These are phyloP conservation scores for Lojkania enalia DNA, from an alignment of 2,329 filamentous ascomycete species.

Conservation along the genomic window DNA sequence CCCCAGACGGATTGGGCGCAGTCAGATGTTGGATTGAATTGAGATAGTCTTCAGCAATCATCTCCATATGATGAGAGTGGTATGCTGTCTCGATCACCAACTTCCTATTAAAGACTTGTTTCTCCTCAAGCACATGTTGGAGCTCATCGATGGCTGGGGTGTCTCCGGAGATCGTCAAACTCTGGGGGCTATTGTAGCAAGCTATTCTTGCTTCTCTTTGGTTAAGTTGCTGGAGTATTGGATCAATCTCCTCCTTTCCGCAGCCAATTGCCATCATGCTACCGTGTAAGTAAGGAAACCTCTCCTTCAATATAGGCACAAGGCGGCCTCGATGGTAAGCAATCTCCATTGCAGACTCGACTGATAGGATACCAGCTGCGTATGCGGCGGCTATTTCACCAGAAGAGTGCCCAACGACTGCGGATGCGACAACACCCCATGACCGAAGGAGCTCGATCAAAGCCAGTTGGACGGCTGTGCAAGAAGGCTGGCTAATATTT, in stretches of 20 bases:
- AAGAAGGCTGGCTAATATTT: slow-evolving; percentile 29
- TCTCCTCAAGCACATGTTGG: slow-evolving; percentile 38
- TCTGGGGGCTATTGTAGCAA: slow-evolving; percentile 46
- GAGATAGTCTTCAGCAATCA: slow-evolving; percentile 27
- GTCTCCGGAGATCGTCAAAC: slow-evolving; percentile 54
- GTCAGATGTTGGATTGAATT: slow-evolving; percentile 26
- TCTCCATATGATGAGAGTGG: slow-evolving; percentile 40
- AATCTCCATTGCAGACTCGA: slow-evolving; percentile 27
- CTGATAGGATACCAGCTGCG: slow-evolving; percentile 24
- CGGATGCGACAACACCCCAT: slow-evolving; percentile 25
- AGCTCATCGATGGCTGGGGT: slow-evolving; percentile 42
- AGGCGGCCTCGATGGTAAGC: slow-evolving; percentile 26
- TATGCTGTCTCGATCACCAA: slow-evolving; percentile 52
- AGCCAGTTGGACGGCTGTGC: slow-evolving; percentile 33
- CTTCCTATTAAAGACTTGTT: slow-evolving; percentile 11
- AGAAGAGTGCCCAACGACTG: slow-evolving; percentile 35
- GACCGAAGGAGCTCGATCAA: slow-evolving; percentile 26
- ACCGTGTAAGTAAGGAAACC: slow-evolving; percentile 19
- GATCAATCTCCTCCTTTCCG: slow-evolving; percentile 16
- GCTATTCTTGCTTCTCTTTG: slow-evolving; percentile 21
- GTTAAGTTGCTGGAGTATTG: slow-evolving; percentile 14
- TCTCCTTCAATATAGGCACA: slow-evolving; percentile 18
- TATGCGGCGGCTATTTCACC: slow-evolving; percentile 39
- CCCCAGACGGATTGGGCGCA: slow-evolving; percentile 17
- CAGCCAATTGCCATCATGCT: slow-evolving; percentile 30